Base-by-base conservation (phyloP, 2,329 filamentous ascomycete genomes). In the Ophiostoma sp. region DNA sequence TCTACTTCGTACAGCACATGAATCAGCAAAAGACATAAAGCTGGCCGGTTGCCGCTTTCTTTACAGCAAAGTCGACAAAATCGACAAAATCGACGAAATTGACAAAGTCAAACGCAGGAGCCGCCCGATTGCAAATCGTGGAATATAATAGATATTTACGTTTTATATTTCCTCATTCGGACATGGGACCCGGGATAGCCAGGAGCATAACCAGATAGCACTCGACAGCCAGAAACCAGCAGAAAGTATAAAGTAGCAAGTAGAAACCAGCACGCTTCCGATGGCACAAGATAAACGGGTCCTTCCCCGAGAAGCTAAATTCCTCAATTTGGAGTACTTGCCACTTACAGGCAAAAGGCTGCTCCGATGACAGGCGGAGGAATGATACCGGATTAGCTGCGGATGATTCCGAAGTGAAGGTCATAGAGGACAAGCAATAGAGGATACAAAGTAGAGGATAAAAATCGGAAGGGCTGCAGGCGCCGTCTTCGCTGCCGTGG, bases 151-250 rank as follows among this genome's bases (percentile, higher is more conserved):
- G 44, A 48, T 48, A 48, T 48, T 48, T 48, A 64, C 60, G 60
- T 36, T 36, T 64, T 33, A 36, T 64, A 64, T 65, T 65, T 41
- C 62, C 62, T 65, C 10, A 39, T 65, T 36, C 17, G 62, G 62
- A 39, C 20, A 65, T 41, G 62, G 8, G 31, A 20, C 31, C 31
- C 60, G 60, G 60, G n/a, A 57, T 57, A 15, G 52, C 44, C 52
- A 57, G 60, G 27, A 11, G 27, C 57, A 10, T 11, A 35, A 10
- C 27, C 20, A 52, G 27, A 60, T 60, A 35, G 27, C 31, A 36
- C 33, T 33, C 31, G 33, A 3, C 52, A 13, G 23, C 52, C 10
- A 6, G 36, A 39, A 39, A 39, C 27, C 27, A 31, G 36, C 10
- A 8, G 36, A 48, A n/a, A 17, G 44, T 13, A 48, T 3, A 0